phyloP scores from a whole-genome alignment of 2,329 filamentous ascomycete genomes.

The Macrophomina pseudophaseolina region DNA sequence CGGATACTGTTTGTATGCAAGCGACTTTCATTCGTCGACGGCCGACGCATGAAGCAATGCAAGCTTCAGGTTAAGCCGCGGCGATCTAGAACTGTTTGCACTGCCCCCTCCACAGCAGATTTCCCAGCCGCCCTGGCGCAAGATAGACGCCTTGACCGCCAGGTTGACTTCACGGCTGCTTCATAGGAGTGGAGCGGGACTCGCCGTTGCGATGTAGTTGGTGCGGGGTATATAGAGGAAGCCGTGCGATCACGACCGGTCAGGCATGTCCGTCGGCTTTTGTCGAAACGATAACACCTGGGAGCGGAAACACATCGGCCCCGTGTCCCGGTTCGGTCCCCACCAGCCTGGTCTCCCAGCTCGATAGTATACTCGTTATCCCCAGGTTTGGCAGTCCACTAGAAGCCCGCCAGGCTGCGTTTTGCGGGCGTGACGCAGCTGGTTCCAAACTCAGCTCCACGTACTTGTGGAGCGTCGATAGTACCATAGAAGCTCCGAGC shows the following conservation, averaged over 20 bases:
- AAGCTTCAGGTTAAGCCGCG: slow-evolving; percentile 12
- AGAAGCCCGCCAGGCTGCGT: background rate
- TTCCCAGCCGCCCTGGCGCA: background rate
- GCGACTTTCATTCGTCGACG: background rate
- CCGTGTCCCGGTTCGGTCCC: slow-evolving; percentile 1
- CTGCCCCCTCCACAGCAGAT: slow-evolving; percentile 3
- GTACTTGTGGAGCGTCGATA: background rate
- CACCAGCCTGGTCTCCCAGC: background rate
- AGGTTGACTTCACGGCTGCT: slow-evolving; percentile 14
- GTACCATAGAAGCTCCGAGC: no score
- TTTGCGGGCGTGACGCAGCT: background rate
- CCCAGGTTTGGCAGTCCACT: background rate
- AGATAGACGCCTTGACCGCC: background rate
- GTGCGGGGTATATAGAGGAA: background rate
- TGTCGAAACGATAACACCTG: slow-evolving; percentile 5
- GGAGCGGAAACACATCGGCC: slow-evolving; percentile 2
- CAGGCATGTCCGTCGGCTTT: background rate
- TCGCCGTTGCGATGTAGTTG: background rate
- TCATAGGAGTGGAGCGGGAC: background rate
- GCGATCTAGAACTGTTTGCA: slow-evolving; percentile 22
- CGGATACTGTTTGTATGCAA: slow-evolving; percentile 1
- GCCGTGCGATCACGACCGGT: slow-evolving; percentile 5
- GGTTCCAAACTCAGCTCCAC: background rate
- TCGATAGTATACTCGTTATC: background rate
- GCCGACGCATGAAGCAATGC: slow-evolving; percentile 8